These are phyloP conservation scores for Dillenia turbinata DNA, from an alignment of 164 flowering plant species.

Conservation along the genomic window DNA sequence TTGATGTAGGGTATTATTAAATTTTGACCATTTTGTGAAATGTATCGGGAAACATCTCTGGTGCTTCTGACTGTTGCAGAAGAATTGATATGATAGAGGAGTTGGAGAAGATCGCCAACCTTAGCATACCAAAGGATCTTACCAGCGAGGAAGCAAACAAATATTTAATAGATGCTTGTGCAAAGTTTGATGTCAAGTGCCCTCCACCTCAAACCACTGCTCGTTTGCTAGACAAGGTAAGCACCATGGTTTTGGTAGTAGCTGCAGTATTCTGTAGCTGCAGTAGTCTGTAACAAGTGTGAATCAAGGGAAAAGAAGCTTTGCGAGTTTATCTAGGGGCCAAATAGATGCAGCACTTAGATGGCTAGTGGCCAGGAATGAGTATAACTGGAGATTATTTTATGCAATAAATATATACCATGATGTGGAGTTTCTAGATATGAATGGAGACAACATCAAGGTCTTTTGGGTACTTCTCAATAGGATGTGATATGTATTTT, in stretches of 20 bases:
- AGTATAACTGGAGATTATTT: no score
- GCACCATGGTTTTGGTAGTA: neutral
- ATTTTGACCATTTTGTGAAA: neutral
- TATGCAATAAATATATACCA: no score
- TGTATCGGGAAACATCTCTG: neutral
- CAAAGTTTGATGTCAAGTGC: constrained; percentile 73
- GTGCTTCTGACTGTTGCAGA: constrained; percentile 34
- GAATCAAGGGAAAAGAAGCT: no score
- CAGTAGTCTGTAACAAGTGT: no score
- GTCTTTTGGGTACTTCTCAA: no score
- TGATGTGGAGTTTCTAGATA: no score
- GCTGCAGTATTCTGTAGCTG: no score
- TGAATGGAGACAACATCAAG: no score
- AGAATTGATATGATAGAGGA: constrained; percentile 90
- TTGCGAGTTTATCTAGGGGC: no score
- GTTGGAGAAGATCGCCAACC: constrained; percentile 69
- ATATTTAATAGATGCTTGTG: constrained; percentile 72
- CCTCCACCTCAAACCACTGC: constrained; percentile 93
- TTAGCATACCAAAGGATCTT: constrained; percentile 79
- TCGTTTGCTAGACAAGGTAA: constrained; percentile 85
- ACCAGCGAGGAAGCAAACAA: constrained; percentile 72
- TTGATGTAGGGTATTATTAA: neutral
- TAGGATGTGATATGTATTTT: no score
- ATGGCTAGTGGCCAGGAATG: no score
- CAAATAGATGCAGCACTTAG: no score